Conservation (phyloP, 768 basidiomycete species). For the Coprinopsis sp. region DNA sequence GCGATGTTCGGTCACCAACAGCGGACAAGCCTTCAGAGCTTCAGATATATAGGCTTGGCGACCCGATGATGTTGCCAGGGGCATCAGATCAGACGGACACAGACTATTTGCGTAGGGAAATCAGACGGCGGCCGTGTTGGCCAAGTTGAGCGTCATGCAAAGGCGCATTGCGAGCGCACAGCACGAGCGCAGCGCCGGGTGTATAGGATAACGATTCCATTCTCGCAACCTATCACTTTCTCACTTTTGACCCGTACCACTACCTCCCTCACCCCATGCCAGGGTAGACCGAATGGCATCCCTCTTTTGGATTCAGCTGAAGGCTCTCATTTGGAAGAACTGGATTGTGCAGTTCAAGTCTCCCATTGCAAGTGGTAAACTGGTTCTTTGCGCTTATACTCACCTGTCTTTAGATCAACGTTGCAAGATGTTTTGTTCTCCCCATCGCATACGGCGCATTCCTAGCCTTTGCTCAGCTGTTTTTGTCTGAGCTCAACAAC, state of each 20-base stretch:
- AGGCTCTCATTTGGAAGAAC: conserved; percentile 64
- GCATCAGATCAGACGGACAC: no score
- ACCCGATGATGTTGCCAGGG: no score
- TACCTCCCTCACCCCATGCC: conserved; percentile 1
- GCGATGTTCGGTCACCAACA: no score
- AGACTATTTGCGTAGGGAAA: no score
- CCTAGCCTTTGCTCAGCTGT: conserved; percentile 57
- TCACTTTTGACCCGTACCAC: not conserved
- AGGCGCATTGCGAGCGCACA: not conserved
- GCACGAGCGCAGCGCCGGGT: not conserved
- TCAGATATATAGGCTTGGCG: no score
- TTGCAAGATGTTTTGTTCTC: conserved; percentile 56
- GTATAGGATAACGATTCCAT: not conserved
- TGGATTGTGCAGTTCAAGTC: conserved; percentile 69
- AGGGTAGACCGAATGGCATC: conserved; percentile 19
- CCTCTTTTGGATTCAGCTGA: conserved; percentile 59
- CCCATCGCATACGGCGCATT: conserved; percentile 67
- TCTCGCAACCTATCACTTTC: not conserved
- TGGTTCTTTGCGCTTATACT: not conserved
- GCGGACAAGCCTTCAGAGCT: no score
- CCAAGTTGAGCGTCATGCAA: no score
- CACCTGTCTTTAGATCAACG: conserved; percentile 41
- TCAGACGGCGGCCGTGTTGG: no score
- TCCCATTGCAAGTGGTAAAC: conserved; percentile 49
- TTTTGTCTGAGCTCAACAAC: conserved; percentile 56